Conservation (phyloP, 441 rosid species). For the Capsella rubella region DNA sequence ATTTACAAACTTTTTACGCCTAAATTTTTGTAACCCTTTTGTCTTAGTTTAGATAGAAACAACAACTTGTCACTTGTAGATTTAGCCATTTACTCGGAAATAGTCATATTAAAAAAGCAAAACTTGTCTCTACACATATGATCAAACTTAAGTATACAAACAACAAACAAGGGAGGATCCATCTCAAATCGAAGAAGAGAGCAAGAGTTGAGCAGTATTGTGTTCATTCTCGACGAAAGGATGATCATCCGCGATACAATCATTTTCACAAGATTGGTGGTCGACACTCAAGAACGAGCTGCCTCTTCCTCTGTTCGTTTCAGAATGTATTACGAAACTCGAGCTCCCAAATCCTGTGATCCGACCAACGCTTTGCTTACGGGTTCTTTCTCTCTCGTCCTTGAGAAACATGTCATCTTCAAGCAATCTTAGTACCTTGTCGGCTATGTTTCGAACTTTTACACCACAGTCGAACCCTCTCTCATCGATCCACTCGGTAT, state of each 20-base stretch:
- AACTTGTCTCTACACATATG: background rate
- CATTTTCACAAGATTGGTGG: slow-evolving; percentile 24
- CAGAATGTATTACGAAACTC: slow-evolving; percentile 34
- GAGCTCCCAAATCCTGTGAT: slow-evolving; percentile 79
- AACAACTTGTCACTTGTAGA: too few species aligned
- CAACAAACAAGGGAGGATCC: slow-evolving; percentile 13
- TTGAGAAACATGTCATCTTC: slow-evolving; percentile 51
- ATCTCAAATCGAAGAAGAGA: slow-evolving; percentile 43
- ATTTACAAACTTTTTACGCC: background rate
- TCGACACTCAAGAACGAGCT: background rate
- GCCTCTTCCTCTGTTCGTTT: slow-evolving; percentile 15
- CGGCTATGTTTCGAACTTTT: slow-evolving; percentile 53
- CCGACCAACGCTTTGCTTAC: slow-evolving; percentile 52
- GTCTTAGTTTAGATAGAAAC: too few species aligned
- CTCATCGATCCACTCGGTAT: slow-evolving; percentile 59
- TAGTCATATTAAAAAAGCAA: background rate
- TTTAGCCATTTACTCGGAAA: too few species aligned
- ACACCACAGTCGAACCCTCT: slow-evolving; percentile 69
- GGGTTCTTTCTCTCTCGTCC: slow-evolving; percentile 60
- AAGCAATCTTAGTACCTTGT: slow-evolving; percentile 55
- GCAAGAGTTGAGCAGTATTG: slow-evolving; percentile 46
- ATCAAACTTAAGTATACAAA: background rate
- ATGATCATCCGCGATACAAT: slow-evolving; percentile 45
- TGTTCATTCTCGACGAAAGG: slow-evolving; percentile 52
- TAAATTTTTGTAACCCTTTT: too few species aligned